Base-by-base conservation (phyloP, 2,329 filamentous ascomycete genomes). In the Sclerotinia trifoliorum region DNA sequence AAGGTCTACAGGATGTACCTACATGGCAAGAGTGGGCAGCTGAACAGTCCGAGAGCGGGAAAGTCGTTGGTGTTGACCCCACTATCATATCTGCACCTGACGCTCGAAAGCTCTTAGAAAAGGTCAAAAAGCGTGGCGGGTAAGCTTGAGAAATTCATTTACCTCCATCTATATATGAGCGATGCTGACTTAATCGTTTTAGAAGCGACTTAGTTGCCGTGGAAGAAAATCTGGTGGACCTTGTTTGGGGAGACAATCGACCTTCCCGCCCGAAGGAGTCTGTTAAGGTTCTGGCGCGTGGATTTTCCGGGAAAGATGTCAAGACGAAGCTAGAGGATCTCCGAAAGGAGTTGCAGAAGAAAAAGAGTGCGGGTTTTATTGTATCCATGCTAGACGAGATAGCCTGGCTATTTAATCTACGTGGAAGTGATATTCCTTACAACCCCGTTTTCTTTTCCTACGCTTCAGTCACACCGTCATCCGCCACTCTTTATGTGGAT, bases 401-500 rank as follows among this genome's bases (percentile, higher is more conserved):
- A 74, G 95, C 95, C 15, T 99, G 95, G 95, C 84, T 99, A n/a
- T 97, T 97, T 83, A 99, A 99, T 80, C 82, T 99, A 61, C 89
- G 95, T 74, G 95, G 95, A 74, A 95, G 86, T 78, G 95, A 98
- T 78, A 98, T 99, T 72, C 92, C 93, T 0, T 99, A 95, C 82
- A 99, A 99, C 77, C 95, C 95, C 0, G 95, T 99, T 62, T 98
- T 99, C 83, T 98, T 98, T 80, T 95, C 94, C 21, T 99, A 98
- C 76, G 94, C 94, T 56, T 86, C 95, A 54, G 83, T 99, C 71
- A 98, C 95, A 2, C 87, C 89, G 1, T 88, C 84, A 15, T 83
- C 87, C 1, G 92, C 90, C 32, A 93, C 89, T 1, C 84, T 99
- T 6, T 99, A 97, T 76, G 83, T 98, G 69, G 91, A 98, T 76